phyloP scores from a whole-genome alignment of 2,329 filamentous ascomycete genomes.

The Aspergillus tubingensis region DNA sequence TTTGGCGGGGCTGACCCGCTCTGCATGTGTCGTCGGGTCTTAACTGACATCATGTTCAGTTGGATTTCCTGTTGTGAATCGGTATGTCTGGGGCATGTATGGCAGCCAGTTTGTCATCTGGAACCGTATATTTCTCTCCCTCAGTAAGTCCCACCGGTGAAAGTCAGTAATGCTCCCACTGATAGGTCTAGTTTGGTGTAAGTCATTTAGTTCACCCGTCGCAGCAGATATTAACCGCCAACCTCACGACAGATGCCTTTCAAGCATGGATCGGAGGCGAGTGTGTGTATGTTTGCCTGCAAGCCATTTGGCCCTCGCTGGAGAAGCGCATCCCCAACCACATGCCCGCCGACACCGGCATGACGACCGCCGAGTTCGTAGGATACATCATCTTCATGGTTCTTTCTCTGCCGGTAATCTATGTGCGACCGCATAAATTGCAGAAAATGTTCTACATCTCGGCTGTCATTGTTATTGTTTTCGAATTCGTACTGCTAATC shows the following conservation, averaged over 20 bases:
- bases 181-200: background rate
- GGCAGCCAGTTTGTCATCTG: constrained; percentile 27
- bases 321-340: constrained; percentile 47
- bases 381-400: constrained; percentile 50
- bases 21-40: too few relatives aligned
- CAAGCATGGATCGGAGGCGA: constrained; percentile 52
- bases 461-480: constrained; percentile 44
- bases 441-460: constrained; percentile 48
- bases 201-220: background rate
- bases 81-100: constrained; percentile 36
- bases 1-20: background rate
- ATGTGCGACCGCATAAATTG: constrained; percentile 49
- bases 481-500: constrained; percentile 47
- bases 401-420: constrained; percentile 48
- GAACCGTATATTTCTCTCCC: constrained; percentile 29
- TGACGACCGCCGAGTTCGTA: constrained; percentile 50
- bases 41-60: constrained; percentile 10
- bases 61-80: constrained; percentile 38
- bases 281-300: constrained; percentile 50
- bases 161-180: background rate
- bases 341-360: constrained; percentile 45
- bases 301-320: constrained; percentile 49
- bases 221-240: background rate
- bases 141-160: constrained; percentile 31
- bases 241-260: background rate